Base-by-base conservation (phyloP, 257 asterid genomes). In the Petunia secreta region DNA sequence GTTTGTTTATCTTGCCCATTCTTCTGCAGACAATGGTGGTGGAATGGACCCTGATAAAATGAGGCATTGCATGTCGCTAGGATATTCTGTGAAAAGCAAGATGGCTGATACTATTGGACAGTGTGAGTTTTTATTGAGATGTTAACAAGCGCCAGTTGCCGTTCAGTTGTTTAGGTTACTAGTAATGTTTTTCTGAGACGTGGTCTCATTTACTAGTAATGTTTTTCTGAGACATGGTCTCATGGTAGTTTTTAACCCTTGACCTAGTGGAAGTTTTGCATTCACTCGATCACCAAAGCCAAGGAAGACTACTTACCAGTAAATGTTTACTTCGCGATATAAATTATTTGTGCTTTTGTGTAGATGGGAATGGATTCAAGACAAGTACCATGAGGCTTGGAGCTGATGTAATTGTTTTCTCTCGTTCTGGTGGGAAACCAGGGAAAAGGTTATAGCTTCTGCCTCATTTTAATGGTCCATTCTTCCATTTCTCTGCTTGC, bases 351-450 rank as follows among this genome's bases (percentile, higher is more conserved):
- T 63, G 66, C 64, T 59, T 79, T 77, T 62, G 16, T 87, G 48
- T 83, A 96, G 99, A 96, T 90, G 99, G 99, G 82, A 96, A 96
- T 85, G 98, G 99, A 73, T 96, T 96, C 83, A 96, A 96, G 92
- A 96, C 99, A 8, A 96, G 99, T 87, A 96, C 99, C 53, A 96
- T 96, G 99, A 96, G 99, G 83, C 97, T 96, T 83, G 99, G 99
- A 48, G 98, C 99, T 38, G 99, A 96, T 92, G 99, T 92, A 46
- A 91, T 96, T 81, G 99, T 96, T 53, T 92, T 95, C 87, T 94
- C 99, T 79, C 94, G 98, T 44, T 86, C 89, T 81, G 41, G 68
- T 82, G 97, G 94, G 84, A 81, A 82, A 63, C 85, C 80, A 66
- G 97, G 91, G 62, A 86, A 78, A 85, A 91, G 99, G 99, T 96